Evolutionary conservation across 768 basidiomycete genomes (phyloP), one percentile per base, ranked within the genome.

Genomic region (Collybia sp.): DNA sequence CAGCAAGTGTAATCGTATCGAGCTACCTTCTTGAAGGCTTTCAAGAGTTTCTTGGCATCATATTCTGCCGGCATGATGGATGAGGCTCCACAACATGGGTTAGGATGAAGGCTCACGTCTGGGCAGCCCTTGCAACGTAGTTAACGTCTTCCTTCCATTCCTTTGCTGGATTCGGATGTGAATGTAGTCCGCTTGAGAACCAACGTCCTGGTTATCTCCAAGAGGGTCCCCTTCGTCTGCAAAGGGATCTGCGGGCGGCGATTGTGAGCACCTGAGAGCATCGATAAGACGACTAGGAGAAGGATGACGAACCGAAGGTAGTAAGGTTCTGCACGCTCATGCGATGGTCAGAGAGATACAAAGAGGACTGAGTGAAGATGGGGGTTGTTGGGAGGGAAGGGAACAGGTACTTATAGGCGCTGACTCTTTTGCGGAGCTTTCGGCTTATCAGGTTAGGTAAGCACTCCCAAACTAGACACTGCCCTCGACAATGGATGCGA

Each of bases 91-190:
- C 40, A 19, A 46, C 42, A 30, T 30, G 33, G 30, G 18, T 13
- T 33, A 45, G 46, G 16, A 19, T 46, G 43, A 48, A n/a, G 30
- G 69, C 82, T 53, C 53, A 90, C 90, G 82, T 69, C 88, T 92
- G 45, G 91, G 89, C 54, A 99, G 68, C 51, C 96, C 96, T 69
- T 98, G 94, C 56, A 98, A 76, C 48, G 94, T 99, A 35, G 96
- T 99, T 75, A 97, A 70, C 51, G 93, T 96, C 79, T 99, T 99
- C 61, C 96, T 81, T 52, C 96, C 96, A 80, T 98, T 99, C 62
- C 96, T 82, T 70, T 99, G 96, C 69, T 99, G 96, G 60, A 99
- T 89, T 74, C 96, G 92, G 63, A 95, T 89, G 67, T 94, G 92
- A 65, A 94, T 88, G 67, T 91, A 85, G 64, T 90, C 82, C 59